Percentiles rank a stretch among this genome's conserved stretches.
phyloP scores from a whole-genome alignment of 305 asterid species.

The Plantago coronopus region DNA sequence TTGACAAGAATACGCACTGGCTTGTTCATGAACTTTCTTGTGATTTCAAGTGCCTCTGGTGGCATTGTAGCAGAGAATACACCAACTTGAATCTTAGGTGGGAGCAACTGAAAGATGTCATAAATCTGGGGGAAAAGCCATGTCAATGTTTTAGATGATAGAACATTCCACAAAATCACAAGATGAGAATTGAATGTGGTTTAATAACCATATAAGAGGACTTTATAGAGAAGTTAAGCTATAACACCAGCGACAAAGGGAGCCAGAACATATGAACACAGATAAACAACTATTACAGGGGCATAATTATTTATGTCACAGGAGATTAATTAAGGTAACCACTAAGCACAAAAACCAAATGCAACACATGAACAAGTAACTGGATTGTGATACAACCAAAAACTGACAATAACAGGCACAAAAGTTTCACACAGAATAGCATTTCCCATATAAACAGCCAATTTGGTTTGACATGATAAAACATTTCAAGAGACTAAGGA shows the following conservation, averaged over 20 bases:
- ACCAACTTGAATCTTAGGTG: constrained; percentile 86
- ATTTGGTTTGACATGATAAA: neutral
- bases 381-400: no score
- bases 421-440: no score
- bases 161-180: constrained; percentile 7
- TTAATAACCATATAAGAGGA: no score
- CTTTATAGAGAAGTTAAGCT: no score
- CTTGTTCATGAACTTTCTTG: constrained; percentile 75
- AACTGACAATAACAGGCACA: no score
- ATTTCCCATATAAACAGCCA: neutral
- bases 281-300: no score
- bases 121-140: constrained; percentile 48
- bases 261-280: no score
- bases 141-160: constrained; percentile 18
- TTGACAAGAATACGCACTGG: constrained; percentile 78
- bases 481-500: neutral
- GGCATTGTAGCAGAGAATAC: constrained; percentile 94
- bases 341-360: no score
- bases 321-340: no score
- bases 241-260: no score
- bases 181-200: neutral
- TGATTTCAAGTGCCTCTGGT: constrained; percentile 83
- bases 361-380: no score
- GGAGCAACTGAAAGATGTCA: constrained; percentile 76
- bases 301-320: no score